Percentiles rank a stretch among this genome's conserved stretches.
Evolutionary conservation across 345 rosid genomes (phyloP).

Genomic region (Eucalyptus sideroxylon): DNA sequence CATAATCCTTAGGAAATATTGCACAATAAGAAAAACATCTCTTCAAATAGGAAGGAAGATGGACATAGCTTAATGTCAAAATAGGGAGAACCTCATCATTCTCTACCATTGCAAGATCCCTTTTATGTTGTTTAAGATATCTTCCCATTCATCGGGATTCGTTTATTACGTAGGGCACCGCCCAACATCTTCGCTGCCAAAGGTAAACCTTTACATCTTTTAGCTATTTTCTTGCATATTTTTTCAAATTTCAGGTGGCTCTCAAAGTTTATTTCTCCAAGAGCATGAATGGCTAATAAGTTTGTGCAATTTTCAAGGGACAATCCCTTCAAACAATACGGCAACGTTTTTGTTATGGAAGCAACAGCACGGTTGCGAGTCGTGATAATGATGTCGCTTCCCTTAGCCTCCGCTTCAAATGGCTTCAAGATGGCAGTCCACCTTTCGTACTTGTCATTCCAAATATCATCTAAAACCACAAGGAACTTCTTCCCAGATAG

Average conservation of each 20-base stretch:
- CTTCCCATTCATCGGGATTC: fast-evolving
- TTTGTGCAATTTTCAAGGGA: not conserved
- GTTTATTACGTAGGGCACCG: not conserved
- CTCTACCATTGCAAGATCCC: fast-evolving
- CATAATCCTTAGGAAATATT: not conserved
- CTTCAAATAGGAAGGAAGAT: not conserved
- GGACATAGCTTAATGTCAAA: not conserved
- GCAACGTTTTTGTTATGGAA: fast-evolving
- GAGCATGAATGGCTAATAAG: not conserved
- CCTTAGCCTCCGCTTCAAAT: too few relatives aligned
- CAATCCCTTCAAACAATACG: not conserved
- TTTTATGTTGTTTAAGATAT: not conserved
- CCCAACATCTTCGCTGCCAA: not conserved
- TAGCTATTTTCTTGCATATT: not conserved
- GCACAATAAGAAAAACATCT: not conserved
- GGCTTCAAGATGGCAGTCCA: too few relatives aligned
- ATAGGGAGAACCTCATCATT: not conserved
- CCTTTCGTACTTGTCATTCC: fast-evolving
- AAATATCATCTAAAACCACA: too few relatives aligned
- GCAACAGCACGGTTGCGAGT: too few relatives aligned
- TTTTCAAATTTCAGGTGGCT: not conserved
- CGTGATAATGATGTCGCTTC: fast-evolving
- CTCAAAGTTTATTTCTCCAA: not conserved
- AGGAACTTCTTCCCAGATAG: too few relatives aligned
- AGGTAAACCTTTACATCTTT: not conserved